These are phyloP conservation scores for Hordeum pubiflorum DNA, from an alignment of 202 grass and related monocot genomes.

Conservation along the genomic window DNA sequence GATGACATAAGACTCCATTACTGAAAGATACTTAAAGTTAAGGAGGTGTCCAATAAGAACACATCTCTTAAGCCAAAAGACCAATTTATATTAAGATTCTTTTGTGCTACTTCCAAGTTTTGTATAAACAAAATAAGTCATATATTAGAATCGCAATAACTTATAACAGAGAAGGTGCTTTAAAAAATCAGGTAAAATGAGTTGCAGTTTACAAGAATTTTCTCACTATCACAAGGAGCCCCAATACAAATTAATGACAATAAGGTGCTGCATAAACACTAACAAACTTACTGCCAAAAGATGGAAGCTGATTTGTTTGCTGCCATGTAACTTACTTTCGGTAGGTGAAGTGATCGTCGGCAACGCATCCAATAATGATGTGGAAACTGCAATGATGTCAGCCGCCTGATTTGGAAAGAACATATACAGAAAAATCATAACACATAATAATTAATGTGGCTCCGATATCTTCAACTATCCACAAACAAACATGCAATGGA, in stretches of 20 bases:
- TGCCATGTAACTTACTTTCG: conserved; percentile 43
- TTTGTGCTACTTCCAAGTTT: neutral
- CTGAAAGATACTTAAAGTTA: neutral
- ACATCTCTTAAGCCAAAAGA: neutral
- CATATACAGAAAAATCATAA: conserved; percentile 18
- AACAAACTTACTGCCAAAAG: conserved; percentile 1
- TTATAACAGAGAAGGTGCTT: neutral
- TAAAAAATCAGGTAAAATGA: neutral
- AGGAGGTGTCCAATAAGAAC: neutral
- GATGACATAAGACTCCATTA: neutral
- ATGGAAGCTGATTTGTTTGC: neutral
- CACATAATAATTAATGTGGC: neutral
- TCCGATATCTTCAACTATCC: neutral
- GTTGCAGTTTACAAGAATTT: neutral
- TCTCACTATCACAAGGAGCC: neutral
- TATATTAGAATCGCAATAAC: neutral
- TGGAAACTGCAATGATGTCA: conserved; percentile 69
- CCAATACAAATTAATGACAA: neutral
- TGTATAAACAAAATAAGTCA: neutral
- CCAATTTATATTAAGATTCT: neutral
- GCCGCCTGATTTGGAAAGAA: conserved; percentile 52
- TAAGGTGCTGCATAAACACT: neutral
- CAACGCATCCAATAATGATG: conserved; percentile 67
- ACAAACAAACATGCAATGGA: neutral
- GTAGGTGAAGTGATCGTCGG: conserved; percentile 39